A percentile compares a stretch with the other conserved stretches of the same genome.
These are phyloP conservation scores for Debaryomyces prosopidis DNA, from an alignment of 805 yeast genomes.

Conservation along the genomic window DNA sequence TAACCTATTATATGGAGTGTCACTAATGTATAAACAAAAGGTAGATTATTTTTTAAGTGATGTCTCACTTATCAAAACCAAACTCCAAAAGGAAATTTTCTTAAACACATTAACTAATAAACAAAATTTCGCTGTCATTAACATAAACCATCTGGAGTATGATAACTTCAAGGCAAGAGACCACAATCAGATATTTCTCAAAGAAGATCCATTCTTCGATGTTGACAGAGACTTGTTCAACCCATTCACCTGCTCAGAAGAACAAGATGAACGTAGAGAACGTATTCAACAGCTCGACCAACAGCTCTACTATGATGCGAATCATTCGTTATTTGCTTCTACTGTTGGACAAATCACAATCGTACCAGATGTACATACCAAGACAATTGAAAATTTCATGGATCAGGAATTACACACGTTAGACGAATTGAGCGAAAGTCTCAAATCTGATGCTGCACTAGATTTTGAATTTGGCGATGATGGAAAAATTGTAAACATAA, in stretches of 20 bases:
- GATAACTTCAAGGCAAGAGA: background rate
- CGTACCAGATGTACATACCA: conserved; percentile 3
- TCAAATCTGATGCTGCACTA: conserved; percentile 7
- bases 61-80: conserved; percentile 12
- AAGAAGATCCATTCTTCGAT: conserved; percentile 28
- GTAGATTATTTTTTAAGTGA: conserved; percentile 45
- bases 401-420: conserved; percentile 11
- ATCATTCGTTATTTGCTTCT: background rate
- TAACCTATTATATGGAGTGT: conserved; percentile 48
- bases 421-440: conserved; percentile 7
- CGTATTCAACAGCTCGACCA: conserved; percentile 15
- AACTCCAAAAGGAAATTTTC: conserved; percentile 10
- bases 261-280: conserved; percentile 13
- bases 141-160: background rate
- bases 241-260: conserved; percentile 10
- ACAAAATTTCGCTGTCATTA: background rate
- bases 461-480: conserved; percentile 23
- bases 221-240: conserved; percentile 23
- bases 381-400: conserved; percentile 14
- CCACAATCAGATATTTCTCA: conserved; percentile 7
- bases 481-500: conserved; percentile 11
- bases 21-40: conserved; percentile 50
- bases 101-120: conserved; percentile 1
- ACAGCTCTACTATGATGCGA: conserved; percentile 1
- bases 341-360: background rate